Base-by-base conservation (phyloP, 176 grass and related monocot species). In the Metroxylon sagu region DNA sequence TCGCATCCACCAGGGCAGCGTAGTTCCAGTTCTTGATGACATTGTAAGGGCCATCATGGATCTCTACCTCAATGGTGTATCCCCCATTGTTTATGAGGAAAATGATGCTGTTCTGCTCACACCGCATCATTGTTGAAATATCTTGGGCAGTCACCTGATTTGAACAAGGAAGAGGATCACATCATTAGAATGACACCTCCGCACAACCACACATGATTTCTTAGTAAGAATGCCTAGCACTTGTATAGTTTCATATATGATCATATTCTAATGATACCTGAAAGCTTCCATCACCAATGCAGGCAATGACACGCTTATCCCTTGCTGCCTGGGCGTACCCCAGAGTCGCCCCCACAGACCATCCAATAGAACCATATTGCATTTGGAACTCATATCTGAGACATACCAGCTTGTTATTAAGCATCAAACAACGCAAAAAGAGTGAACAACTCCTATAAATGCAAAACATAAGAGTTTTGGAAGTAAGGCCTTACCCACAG, bases 1-100 rank as follows among this genome's bases (percentile, higher is more conserved):
- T 55, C 3, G 66, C 66, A 8, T 69, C 53, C 18, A 69, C 27
- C 12, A 69, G 52, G 14, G 18, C 66, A 18, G 53, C 49, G 53
- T 69, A 69, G 66, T 69, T 57, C 66, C 66, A 69, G 66, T 69
- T 69, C 66, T 69, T 69, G 66, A 69, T 69, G 53, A 69, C 19
- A 48, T 69, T 69, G 4, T 69, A 69, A 53, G 66, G 66, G 2
- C 66, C 66, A n/a, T 69, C 66, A 16, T 69, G 66, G 30, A 69
- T 69, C 53, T 69, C 66, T 1, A 69, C 30, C 66, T 69, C 66
- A 25, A 69, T 69, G 4, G 66, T 69, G 66, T 69, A 69, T n/a
- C 66, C 66, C 10, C 66, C 66, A 25, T 69, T 69, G 66, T 69
- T 69, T 25, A 69, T 69, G 18, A 69, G 66, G 29, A 69, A 69